Percentiles rank a stretch among this genome's conserved stretches.
Evolutionary conservation across 2,329 filamentous ascomycete species (phyloP).

Genomic region (Sporothrix schenckii): DNA sequence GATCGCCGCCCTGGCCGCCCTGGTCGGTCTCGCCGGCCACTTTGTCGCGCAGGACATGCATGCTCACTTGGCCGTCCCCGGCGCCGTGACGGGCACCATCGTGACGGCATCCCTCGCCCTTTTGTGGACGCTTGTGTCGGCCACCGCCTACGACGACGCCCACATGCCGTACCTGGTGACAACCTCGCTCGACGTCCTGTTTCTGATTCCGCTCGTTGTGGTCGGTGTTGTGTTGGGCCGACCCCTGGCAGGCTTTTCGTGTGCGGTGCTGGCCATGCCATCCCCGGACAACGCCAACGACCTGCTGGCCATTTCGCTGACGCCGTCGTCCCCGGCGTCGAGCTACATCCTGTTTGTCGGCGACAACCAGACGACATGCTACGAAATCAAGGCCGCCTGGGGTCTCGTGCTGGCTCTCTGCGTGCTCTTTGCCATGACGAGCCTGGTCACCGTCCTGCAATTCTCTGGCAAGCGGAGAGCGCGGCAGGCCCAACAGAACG

Average conservation of each 20-base stretch:
- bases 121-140: constrained; percentile 72
- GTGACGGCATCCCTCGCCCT: constrained; percentile 78
- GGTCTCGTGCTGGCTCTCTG: constrained; percentile 79
- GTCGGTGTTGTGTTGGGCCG: constrained; percentile 77
- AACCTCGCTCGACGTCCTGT: constrained; percentile 64
- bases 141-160: constrained; percentile 49
- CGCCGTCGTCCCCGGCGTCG: constrained; percentile 34
- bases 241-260: constrained; percentile 77
- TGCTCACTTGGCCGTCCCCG: constrained; percentile 66
- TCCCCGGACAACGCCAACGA: constrained; percentile 50
- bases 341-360: constrained; percentile 55
- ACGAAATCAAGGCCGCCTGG: constrained; percentile 86
- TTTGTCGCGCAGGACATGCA: constrained; percentile 78
- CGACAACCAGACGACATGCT: constrained; percentile 66
- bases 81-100: constrained; percentile 76
- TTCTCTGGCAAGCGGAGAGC: constrained; percentile 59
- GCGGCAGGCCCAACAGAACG: constrained; percentile 30
- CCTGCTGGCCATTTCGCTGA: constrained; percentile 46
- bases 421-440: constrained; percentile 68
- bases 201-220: constrained; percentile 77
- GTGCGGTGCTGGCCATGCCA: constrained; percentile 54
- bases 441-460: constrained; percentile 60
- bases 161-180: constrained; percentile 79
- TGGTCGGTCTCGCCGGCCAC: constrained; percentile 79
- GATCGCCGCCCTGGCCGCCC: constrained; percentile 69